phyloP scores from a whole-genome alignment of 768 basidiomycete species.

The Naganishia onofrii region DNA sequence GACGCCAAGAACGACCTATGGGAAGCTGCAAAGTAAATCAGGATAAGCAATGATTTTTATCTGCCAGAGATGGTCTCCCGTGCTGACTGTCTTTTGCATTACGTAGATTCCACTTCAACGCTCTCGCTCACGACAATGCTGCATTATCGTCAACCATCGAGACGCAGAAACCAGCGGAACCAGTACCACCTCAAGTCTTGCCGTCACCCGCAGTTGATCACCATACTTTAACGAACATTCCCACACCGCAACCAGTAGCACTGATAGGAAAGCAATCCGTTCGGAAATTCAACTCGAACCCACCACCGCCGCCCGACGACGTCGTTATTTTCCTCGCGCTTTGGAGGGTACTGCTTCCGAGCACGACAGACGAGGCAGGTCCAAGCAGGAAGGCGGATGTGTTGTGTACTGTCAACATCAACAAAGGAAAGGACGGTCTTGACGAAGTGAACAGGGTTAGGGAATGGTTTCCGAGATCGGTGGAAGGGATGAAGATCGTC shows the following conservation, averaged over 20 bases:
- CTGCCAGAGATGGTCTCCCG: background rate
- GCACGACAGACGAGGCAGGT: slow-evolving; percentile 5
- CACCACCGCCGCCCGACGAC: slow-evolving; percentile 57
- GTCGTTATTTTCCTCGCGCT: slow-evolving; percentile 77
- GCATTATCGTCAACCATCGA: slow-evolving; percentile 60
- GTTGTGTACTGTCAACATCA: slow-evolving; percentile 79
- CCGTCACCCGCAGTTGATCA: slow-evolving; percentile 49
- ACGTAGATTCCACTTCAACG: slow-evolving; percentile 80
- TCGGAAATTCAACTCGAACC: slow-evolving; percentile 61
- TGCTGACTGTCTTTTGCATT: background rate
- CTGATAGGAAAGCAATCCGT: slow-evolving; percentile 70
- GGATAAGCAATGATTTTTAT: background rate
- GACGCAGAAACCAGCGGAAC: slow-evolving; percentile 52
- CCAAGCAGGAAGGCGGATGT: slow-evolving; percentile 67
- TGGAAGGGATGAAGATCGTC: slow-evolving; percentile 63
- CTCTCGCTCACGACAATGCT: slow-evolving; percentile 85
- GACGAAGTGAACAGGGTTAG: slow-evolving; percentile 53
- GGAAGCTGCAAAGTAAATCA: slow-evolving; percentile 68
- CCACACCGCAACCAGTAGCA: slow-evolving; percentile 57
- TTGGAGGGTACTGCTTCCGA: slow-evolving; percentile 63
- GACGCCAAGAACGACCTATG: slow-evolving; percentile 56
- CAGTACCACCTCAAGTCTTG: slow-evolving; percentile 3
- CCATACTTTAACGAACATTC: slow-evolving; percentile 51
- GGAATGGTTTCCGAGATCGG: slow-evolving; percentile 57
- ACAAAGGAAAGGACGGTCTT: slow-evolving; percentile 55